Conservation (phyloP, 2,329 filamentous ascomycete species). For the Teratosphaeria gauchensis region DNA sequence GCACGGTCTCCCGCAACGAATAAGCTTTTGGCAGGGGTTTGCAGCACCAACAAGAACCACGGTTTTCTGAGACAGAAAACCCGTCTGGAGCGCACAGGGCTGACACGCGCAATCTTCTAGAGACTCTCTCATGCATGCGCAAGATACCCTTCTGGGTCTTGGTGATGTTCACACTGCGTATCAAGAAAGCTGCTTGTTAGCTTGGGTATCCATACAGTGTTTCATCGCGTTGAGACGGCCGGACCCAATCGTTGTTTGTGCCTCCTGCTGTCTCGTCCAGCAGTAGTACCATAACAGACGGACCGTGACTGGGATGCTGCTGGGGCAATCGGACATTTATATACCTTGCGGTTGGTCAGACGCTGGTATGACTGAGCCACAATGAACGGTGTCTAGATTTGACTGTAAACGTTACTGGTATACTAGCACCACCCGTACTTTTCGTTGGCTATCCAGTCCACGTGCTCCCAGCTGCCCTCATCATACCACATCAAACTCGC, state of each 20-base stretch:
- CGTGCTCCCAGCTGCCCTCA: slow-evolving; percentile 34
- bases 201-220: neutral
- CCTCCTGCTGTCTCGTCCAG: neutral
- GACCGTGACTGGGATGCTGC: neutral
- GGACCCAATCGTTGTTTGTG: neutral
- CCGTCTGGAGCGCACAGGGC: neutral
- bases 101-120: neutral
- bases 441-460: slow-evolving; percentile 68
- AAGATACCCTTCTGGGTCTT: neutral
- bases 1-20: neutral
- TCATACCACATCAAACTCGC: slow-evolving; percentile 65
- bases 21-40: neutral
- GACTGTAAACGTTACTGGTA: neutral
- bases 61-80: neutral
- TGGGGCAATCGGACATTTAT: neutral
- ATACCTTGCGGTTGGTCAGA: neutral
- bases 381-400: neutral
- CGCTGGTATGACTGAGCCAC: neutral
- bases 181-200: neutral
- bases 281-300: neutral
- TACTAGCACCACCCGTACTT: slow-evolving; percentile 66
- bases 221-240: neutral
- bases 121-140: neutral
- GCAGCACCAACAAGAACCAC: neutral
- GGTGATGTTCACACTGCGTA: neutral